phyloP scores from a whole-genome alignment of 495 filamentous ascomycete species.

The Patellaria atrata region DNA sequence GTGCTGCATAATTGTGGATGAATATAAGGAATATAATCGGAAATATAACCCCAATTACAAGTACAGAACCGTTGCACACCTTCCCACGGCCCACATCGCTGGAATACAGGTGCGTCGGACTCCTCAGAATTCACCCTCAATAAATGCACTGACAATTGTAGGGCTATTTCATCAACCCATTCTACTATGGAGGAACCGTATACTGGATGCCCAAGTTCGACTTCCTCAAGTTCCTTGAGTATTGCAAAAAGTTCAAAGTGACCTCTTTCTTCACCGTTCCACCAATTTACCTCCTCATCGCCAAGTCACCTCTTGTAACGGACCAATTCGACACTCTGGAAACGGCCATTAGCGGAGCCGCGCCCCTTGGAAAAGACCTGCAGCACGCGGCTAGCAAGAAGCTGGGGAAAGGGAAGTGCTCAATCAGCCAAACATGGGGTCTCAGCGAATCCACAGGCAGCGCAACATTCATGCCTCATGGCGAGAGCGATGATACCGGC shows the following conservation, averaged over 20 bases:
- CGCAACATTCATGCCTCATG: conserved; percentile 13
- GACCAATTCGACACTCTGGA: conserved; percentile 29
- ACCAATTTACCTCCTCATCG: conserved; percentile 36
- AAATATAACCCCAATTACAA: conserved; percentile 14
- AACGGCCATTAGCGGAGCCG: conserved; percentile 13
- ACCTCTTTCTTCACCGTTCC: conserved; percentile 38
- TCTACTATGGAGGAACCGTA: conserved; percentile 27
- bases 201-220: conserved; percentile 39
- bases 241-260: conserved; percentile 30
- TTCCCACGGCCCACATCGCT: conserved; percentile 33
- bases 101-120: no score
- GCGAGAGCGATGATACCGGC: conserved; percentile 16
- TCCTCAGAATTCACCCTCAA: no score
- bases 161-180: conserved; percentile 31
- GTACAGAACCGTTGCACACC: conserved; percentile 33
- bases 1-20: conserved; percentile 17
- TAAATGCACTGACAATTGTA: no score
- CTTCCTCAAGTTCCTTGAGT: conserved; percentile 30
- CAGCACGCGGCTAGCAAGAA: conserved; percentile 13
- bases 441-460: conserved; percentile 21
- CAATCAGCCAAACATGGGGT: conserved; percentile 19
- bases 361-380: conserved; percentile 16
- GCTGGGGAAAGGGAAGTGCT: conserved; percentile 11
- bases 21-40: conserved; percentile 15
- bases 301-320: conserved; percentile 34